Conservation (phyloP, 2,329 filamentous ascomycete genomes). For the Clarireedia monteithiana region DNA sequence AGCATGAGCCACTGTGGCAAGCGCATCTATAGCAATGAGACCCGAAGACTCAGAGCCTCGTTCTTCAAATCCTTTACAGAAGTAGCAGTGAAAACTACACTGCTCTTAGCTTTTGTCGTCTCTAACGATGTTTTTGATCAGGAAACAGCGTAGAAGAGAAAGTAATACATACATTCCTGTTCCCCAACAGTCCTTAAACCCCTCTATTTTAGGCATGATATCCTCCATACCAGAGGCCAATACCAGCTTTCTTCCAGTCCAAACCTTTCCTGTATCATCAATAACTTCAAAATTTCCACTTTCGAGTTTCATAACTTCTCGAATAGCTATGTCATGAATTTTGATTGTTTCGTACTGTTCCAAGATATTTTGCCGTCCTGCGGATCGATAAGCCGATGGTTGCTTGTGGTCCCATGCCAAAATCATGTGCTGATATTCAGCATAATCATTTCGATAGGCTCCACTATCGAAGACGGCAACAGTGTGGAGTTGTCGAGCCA, state of each 20-base stretch:
- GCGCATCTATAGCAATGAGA: neutral
- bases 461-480: neutral
- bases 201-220: neutral
- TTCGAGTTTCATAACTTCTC: neutral
- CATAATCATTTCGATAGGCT: neutral
- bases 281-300: neutral
- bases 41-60: neutral
- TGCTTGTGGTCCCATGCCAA: neutral
- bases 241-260: neutral
- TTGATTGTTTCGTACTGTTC: neutral
- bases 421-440: neutral
- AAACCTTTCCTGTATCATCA: neutral
- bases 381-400: neutral
- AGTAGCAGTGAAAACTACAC: neutral
- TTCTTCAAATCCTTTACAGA: neutral
- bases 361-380: neutral
- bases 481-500: neutral
- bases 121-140: neutral
- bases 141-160: neutral
- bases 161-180: neutral
- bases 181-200: too few relatives aligned
- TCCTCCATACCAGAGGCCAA: neutral
- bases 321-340: neutral
- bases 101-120: neutral
- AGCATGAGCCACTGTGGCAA: neutral